A percentile compares a stretch with the other conserved stretches of the same genome.
Conservation (phyloP, 345 rosid species). For the Excoecaria agallocha region DNA sequence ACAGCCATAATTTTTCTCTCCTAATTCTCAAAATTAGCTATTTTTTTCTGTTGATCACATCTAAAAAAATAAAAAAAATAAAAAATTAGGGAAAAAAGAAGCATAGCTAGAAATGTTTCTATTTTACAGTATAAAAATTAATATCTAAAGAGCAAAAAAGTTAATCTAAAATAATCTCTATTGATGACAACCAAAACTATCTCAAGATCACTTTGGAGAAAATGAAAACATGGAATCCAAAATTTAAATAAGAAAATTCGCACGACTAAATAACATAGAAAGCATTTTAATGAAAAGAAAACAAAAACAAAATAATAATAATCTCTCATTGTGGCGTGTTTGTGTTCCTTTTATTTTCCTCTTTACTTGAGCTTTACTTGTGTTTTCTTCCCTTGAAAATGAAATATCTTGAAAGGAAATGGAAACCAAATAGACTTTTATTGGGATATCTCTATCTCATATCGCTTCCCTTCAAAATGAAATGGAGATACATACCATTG, state of each 20-base stretch:
- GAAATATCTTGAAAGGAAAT: too few species aligned
- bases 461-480: too few species aligned
- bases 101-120: constrained; percentile 1
- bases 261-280: too few species aligned
- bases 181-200: constrained; percentile 24
- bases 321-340: too few species aligned
- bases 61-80: neutral
- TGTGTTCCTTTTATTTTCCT: too few species aligned
- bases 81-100: neutral
- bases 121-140: neutral
- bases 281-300: too few species aligned
- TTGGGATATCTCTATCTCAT: too few species aligned
- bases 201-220: constrained; percentile 35
- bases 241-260: neutral
- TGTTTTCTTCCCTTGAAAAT: too few species aligned
- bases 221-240: constrained; percentile 12
- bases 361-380: too few species aligned
- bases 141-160: constrained; percentile 4
- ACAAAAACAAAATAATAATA: too few species aligned
- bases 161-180: constrained; percentile 21
- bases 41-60: neutral
- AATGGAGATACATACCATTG: too few species aligned
- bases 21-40: neutral
- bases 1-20: constrained; percentile 6
- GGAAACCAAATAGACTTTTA: too few species aligned